Evolutionary conservation across 768 basidiomycete species (phyloP).

Genomic region (Boletus fagicola): DNA sequence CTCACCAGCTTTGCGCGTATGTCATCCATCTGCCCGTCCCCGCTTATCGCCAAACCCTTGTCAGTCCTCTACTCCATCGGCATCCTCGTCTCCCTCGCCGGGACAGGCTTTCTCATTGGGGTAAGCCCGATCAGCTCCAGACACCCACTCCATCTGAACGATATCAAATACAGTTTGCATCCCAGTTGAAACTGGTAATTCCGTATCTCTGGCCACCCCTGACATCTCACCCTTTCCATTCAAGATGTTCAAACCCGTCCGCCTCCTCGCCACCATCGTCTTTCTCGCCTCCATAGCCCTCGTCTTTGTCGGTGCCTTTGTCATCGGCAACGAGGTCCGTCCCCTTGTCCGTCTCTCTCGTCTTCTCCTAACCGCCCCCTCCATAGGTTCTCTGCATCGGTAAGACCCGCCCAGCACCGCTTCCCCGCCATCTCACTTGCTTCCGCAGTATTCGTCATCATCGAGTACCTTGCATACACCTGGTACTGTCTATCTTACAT

Average conservation of each 20-base stretch:
- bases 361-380: not conserved
- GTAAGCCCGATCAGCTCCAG: conserved; percentile 45
- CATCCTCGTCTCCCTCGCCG: conserved; percentile 76
- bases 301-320: conserved; percentile 86
- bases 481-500: conserved; percentile 91
- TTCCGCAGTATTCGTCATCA: conserved; percentile 76
- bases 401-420: conserved; percentile 26
- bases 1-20: conserved; percentile 71
- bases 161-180: conserved; percentile 53
- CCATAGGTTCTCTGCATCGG: conserved; percentile 64
- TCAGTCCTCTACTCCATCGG: conserved; percentile 82
- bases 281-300: conserved; percentile 78
- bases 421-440: not conserved
- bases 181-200: conserved; percentile 76
- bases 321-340: conserved; percentile 62
- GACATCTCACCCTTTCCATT: not conserved
- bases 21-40: conserved; percentile 26
- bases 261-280: conserved; percentile 75
- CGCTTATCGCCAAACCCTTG: conserved; percentile 2
- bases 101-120: conserved; percentile 89
- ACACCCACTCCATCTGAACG: not conserved
- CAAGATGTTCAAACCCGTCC: conserved; percentile 92
- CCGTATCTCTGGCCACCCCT: not conserved
- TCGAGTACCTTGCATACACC: conserved; percentile 88
- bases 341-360: not conserved